These are phyloP conservation scores for Aureobasidium namibiae DNA, from an alignment of 2,329 filamentous ascomycete species.

Conservation along the genomic window DNA sequence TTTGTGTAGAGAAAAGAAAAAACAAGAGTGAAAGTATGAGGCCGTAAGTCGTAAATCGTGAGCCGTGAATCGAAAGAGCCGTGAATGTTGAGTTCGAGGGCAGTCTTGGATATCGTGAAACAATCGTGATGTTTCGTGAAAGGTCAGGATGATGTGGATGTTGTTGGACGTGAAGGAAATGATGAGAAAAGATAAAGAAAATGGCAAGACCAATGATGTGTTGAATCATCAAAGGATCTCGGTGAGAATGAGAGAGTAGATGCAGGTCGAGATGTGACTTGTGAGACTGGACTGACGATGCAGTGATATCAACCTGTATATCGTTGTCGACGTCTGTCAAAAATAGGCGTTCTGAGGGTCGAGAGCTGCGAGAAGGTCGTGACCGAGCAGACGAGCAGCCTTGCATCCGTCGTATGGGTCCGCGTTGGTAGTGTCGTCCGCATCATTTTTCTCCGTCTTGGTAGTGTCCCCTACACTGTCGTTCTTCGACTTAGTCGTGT, in stretches of 20 bases:
- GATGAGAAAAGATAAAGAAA: neutral
- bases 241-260: neutral
- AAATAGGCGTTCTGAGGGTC: constrained; percentile 18
- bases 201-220: too few relatives aligned
- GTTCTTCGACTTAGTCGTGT: too few relatives aligned
- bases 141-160: neutral
- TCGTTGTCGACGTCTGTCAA: neutral
- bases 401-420: constrained; percentile 3
- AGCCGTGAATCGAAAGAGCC: neutral
- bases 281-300: too few relatives aligned
- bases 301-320: too few relatives aligned
- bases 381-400: constrained; percentile 18
- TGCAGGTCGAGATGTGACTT: neutral
- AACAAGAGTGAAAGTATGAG: neutral
- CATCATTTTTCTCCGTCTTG: too few relatives aligned
- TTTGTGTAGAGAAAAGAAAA: neutral
- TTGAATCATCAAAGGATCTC: neutral
- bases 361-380: constrained; percentile 18
- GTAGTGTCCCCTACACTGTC: constrained; percentile 18
- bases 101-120: neutral
- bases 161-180: neutral
- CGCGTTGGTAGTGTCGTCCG: too few relatives aligned
- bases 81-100: neutral
- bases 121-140: neutral
- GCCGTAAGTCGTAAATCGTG: neutral